Evolutionary conservation across 148 eudicot species (phyloP).

Genomic region (Vaccinium corymbosum): DNA sequence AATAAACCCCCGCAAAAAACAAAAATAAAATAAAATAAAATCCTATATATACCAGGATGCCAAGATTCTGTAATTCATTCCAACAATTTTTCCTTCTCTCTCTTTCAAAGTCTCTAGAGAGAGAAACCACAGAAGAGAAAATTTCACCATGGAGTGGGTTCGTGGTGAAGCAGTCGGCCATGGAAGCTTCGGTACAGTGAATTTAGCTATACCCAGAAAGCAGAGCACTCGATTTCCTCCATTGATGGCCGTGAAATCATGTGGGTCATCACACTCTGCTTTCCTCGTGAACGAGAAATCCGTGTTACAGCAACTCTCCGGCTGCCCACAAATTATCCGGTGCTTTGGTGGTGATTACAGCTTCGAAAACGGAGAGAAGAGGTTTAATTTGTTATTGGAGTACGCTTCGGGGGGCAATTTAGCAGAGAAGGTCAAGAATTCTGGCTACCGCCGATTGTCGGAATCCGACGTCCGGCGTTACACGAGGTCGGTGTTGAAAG

Average conservation of each 20-base stretch:
- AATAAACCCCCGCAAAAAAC: background rate
- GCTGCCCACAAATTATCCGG: conserved; percentile 39
- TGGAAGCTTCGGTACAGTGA: conserved; percentile 79
- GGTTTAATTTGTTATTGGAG: conserved; percentile 67
- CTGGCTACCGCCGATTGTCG: conserved; percentile 23
- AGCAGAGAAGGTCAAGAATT: conserved; percentile 34
- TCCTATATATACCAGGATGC: conserved; percentile 13
- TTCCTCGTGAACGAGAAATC: conserved; percentile 50
- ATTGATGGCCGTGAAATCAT: conserved; percentile 65
- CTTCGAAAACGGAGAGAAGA: conserved; percentile 39
- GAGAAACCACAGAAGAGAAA: background rate
- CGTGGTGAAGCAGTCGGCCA: conserved; percentile 65
- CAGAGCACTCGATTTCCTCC: conserved; percentile 17
- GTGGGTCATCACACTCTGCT: conserved; percentile 30
- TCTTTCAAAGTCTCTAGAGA: background rate
- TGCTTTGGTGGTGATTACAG: conserved; percentile 49
- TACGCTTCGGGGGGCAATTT: conserved; percentile 59
- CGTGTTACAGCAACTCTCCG: conserved; percentile 38
- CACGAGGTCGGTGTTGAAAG: conserved; percentile 46
- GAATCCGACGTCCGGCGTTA: conserved; percentile 36
- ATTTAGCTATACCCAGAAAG: conserved; percentile 44
- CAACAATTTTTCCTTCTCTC: background rate
- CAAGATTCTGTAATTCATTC: background rate
- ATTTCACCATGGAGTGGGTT: conserved; percentile 66
- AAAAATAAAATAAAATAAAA: background rate